Evolutionary conservation across 1,284 basidiomycete species (phyloP), one percentile per base, ranked within the genome.

Genomic region (Amylostereum chailletii): DNA sequence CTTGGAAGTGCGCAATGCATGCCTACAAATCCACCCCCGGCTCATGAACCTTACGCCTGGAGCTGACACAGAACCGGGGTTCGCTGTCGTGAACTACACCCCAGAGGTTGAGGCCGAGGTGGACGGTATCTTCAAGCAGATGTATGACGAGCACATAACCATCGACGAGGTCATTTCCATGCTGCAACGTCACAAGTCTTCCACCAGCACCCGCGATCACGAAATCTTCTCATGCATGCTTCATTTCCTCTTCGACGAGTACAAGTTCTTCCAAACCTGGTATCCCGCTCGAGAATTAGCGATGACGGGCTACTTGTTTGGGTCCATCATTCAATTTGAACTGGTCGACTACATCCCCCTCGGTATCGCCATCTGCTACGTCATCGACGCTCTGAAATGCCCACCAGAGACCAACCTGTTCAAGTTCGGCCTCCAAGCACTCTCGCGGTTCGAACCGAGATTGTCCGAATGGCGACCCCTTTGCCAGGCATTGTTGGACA

Each of bases 231-330:
- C 94, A 9, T 98, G 94, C 77, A 95, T 97, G 81, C 83, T 99
- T 47, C 94, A 98, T 71, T 96, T 97, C 71, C 81, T 99, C 48
- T 99, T 99, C 68, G 96, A 99, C 80, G 96, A 99, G 73, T 97
- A 97, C 81, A 94, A 94, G 63, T 99, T 97, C 75, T 97, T 99
- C 81, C 92, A 96, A 64, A 89, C 90, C 47, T 93, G 79, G 64
- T 95, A 99, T 62, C 96, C 96, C 10, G 78, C 90, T 32, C 90
- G 93, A 54, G 94, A 99, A 71, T 78, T 99, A 44, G 84, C 86
- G 42, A 94, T 99, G 83, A 99, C 96, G 1, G 96, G 91, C 45
- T 89, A 93, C 60, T 79, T 99, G 34, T 99, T 99, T 60, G 96
- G 96, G 40, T 94, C 93, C 27, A 79, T 99, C 58, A 96, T 99